phyloP scores from a whole-genome alignment of 257 asterid species.

The Petunia secreta region DNA sequence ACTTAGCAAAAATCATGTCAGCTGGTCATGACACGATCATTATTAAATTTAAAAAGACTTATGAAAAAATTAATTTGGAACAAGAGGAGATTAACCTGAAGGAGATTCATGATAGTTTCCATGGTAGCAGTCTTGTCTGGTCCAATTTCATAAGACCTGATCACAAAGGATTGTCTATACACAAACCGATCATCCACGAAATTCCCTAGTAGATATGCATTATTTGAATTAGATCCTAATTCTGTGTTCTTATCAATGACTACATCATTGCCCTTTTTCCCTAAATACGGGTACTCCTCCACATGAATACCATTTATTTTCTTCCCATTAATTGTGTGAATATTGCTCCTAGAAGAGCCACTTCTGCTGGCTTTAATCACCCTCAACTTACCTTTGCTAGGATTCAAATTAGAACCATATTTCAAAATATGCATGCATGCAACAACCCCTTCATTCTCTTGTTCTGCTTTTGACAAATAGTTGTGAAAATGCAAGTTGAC shows the following conservation, averaged over 20 bases:
- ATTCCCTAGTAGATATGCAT: conserved; percentile 57
- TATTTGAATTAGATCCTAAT: conserved; percentile 29
- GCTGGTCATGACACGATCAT: too few relatives aligned
- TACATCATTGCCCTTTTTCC: conserved; percentile 24
- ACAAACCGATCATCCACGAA: conserved; percentile 63
- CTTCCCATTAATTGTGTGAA: conserved; percentile 57
- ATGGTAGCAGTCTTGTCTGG: conserved; percentile 90
- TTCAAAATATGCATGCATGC: background rate
- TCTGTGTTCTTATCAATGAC: conserved; percentile 21
- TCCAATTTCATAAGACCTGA: conserved; percentile 93
- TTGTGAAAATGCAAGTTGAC: conserved; percentile 1
- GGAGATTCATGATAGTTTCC: conserved; percentile 93
- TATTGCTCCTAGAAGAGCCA: conserved; percentile 16
- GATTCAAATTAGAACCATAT: background rate
- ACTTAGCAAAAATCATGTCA: too few relatives aligned
- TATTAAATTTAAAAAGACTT: background rate
- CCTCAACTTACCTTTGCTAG: background rate
- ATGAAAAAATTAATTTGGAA: background rate
- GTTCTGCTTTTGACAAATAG: background rate
- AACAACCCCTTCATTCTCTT: background rate
- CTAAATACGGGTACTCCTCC: conserved; percentile 33
- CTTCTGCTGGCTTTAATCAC: conserved; percentile 30
- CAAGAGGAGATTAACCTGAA: conserved; percentile 51
- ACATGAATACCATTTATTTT: conserved; percentile 60
- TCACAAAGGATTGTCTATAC: conserved; percentile 70